A percentile compares a stretch with the other conserved stretches of the same genome.
Evolutionary conservation across 768 basidiomycete species (phyloP).

Genomic region (Rhizopogon salebrosus): DNA sequence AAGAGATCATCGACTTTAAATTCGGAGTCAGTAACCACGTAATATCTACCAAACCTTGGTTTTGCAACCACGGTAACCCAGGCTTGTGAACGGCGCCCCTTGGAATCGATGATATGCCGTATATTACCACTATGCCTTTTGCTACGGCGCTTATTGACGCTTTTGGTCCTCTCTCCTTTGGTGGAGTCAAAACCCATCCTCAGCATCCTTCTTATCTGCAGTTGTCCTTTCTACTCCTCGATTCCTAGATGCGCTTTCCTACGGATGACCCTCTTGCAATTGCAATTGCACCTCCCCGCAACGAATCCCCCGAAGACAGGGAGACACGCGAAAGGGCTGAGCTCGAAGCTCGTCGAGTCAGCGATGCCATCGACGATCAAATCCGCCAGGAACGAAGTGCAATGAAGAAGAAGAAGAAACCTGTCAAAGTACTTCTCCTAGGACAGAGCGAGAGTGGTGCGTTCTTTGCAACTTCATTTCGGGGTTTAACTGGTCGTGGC

Average conservation of each 20-base stretch:
- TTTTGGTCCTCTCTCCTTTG: neutral
- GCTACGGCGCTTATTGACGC: slow-evolving; percentile 2
- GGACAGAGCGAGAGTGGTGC: slow-evolving; percentile 70
- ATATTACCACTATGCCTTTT: too few species aligned
- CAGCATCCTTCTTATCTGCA: too few species aligned
- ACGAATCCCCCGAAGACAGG: slow-evolving; percentile 57
- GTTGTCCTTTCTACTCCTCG: too few species aligned
- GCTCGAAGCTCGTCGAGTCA: slow-evolving; percentile 55
- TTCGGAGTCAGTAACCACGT: neutral
- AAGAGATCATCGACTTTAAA: neutral
- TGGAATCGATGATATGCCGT: neutral
- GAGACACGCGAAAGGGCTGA: slow-evolving; percentile 54
- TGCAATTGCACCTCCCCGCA: slow-evolving; percentile 56
- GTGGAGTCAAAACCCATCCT: neutral
- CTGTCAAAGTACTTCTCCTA: slow-evolving; percentile 70
- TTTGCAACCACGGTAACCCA: neutral
- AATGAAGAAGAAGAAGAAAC: slow-evolving; percentile 57
- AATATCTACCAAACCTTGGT: neutral
- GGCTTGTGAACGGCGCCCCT: neutral
- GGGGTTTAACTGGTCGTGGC: slow-evolving; percentile 13
- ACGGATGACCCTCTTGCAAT: slow-evolving; percentile 59
- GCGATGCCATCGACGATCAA: slow-evolving; percentile 75
- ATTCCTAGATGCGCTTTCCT: slow-evolving; percentile 25
- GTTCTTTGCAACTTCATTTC: slow-evolving; percentile 6
- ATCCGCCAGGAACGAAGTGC: slow-evolving; percentile 55